Conservation (phyloP, 1,139 yeast genomes). For the Ashbya aceris region DNA sequence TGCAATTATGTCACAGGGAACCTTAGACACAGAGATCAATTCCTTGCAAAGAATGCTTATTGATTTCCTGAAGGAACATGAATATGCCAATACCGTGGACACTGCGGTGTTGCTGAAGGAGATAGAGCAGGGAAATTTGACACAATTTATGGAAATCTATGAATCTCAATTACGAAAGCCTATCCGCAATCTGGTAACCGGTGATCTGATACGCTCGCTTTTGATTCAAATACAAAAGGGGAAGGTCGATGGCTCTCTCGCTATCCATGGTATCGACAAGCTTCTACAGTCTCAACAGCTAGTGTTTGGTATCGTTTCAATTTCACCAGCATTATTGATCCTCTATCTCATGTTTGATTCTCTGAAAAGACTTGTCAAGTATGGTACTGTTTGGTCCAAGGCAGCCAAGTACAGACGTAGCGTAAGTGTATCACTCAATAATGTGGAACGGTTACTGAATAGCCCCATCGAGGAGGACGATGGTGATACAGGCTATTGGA, state of each 20-base stretch:
- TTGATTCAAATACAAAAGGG: slow-evolving; percentile 89
- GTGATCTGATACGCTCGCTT: slow-evolving; percentile 65
- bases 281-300: slow-evolving; percentile 83
- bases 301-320: slow-evolving; percentile 83
- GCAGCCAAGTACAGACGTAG: slow-evolving; percentile 16
- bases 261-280: slow-evolving; percentile 84
- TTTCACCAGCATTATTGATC: slow-evolving; percentile 69
- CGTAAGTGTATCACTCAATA: slow-evolving; percentile 47
- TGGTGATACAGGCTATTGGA: slow-evolving; percentile 16
- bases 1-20: slow-evolving; percentile 71
- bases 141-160: slow-evolving; percentile 69
- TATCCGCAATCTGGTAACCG: slow-evolving; percentile 49
- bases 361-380: slow-evolving; percentile 13
- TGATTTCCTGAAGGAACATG: slow-evolving; percentile 43
- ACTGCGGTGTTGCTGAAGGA: slow-evolving; percentile 29
- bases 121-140: slow-evolving; percentile 62
- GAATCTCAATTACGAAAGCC: slow-evolving; percentile 72
- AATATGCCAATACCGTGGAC: slow-evolving; percentile 16
- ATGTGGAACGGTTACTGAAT: slow-evolving; percentile 45
- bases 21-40: slow-evolving; percentile 65
- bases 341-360: slow-evolving; percentile 15
- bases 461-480: slow-evolving; percentile 15
- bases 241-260: slow-evolving; percentile 89
- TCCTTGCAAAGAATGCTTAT: slow-evolving; percentile 79
- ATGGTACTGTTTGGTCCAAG: slow-evolving; percentile 24